Percentiles rank a stretch among this genome's conserved stretches.
Conservation (phyloP, 495 filamentous ascomycete genomes). For the Cercophora sp. region DNA sequence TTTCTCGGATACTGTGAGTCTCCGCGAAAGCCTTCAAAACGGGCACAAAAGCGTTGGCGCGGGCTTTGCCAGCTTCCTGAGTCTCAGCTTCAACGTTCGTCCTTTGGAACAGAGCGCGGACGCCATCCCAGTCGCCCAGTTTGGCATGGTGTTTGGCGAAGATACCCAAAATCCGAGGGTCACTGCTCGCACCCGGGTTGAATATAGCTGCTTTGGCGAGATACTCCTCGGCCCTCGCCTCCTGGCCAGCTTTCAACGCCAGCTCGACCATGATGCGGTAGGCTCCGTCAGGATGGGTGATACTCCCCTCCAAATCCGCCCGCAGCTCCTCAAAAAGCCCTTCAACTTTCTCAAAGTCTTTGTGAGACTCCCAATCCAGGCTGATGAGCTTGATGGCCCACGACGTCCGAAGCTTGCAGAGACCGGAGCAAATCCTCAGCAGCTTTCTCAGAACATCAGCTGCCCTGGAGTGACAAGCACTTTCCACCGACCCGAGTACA, state of each 20-base stretch:
- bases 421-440: conserved; percentile 16
- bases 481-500: no score
- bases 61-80: conserved; percentile 13
- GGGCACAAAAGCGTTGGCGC: conserved; percentile 34
- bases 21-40: conserved; percentile 43
- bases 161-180: conserved; percentile 32
- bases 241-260: conserved; percentile 33
- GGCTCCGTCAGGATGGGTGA: conserved; percentile 21
- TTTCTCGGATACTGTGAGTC: conserved; percentile 37
- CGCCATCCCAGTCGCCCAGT: conserved; percentile 43
- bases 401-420: conserved; percentile 14
- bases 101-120: conserved; percentile 30
- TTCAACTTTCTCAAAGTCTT: conserved; percentile 22
- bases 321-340: conserved; percentile 26
- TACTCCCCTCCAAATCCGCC: conserved; percentile 14
- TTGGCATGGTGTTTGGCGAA: conserved; percentile 38
- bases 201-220: conserved; percentile 16
- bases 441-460: conserved; percentile 25
- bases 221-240: conserved; percentile 26
- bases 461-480: conserved; percentile 5
- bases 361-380: conserved; percentile 26
- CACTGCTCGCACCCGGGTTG: conserved; percentile 18
- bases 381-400: conserved; percentile 35
- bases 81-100: conserved; percentile 23
- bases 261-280: conserved; percentile 40